phyloP scores from a whole-genome alignment of 2,329 filamentous ascomycete genomes.

The Fusarium nurragi region DNA sequence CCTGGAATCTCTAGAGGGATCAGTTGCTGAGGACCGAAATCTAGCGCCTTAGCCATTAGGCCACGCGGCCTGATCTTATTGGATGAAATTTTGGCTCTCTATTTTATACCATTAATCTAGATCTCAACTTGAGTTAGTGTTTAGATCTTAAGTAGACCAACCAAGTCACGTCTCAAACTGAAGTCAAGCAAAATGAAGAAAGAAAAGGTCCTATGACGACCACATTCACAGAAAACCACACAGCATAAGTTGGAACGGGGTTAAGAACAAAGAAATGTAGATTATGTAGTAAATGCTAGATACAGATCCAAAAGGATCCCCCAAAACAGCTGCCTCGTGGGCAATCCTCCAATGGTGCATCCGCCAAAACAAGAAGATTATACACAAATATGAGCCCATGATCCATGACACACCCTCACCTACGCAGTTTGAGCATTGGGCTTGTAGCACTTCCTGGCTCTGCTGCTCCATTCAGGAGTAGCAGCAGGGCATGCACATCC shows the following conservation, averaged over 20 bases:
- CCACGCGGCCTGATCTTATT: slow-evolving; percentile 5
- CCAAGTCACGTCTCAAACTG: too few species aligned
- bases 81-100: background rate
- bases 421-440: background rate
- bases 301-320: background rate
- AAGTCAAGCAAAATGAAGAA: too few species aligned
- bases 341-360: background rate
- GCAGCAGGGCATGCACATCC: background rate
- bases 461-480: background rate
- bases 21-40: background rate
- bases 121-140: too few species aligned
- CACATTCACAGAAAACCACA: too few species aligned
- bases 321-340: background rate
- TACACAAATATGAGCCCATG: background rate
- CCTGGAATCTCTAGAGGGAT: slow-evolving; percentile 8
- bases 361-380: background rate
- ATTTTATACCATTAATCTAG: too few species aligned
- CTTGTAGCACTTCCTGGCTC: background rate
- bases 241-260: too few species aligned
- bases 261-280: background rate
- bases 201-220: too few species aligned
- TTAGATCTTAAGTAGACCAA: too few species aligned
- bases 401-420: background rate
- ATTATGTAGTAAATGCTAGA: background rate
- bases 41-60: slow-evolving; percentile 13